phyloP scores from a whole-genome alignment of 2,329 filamentous ascomycete genomes.

The Penicillium decumbens region DNA sequence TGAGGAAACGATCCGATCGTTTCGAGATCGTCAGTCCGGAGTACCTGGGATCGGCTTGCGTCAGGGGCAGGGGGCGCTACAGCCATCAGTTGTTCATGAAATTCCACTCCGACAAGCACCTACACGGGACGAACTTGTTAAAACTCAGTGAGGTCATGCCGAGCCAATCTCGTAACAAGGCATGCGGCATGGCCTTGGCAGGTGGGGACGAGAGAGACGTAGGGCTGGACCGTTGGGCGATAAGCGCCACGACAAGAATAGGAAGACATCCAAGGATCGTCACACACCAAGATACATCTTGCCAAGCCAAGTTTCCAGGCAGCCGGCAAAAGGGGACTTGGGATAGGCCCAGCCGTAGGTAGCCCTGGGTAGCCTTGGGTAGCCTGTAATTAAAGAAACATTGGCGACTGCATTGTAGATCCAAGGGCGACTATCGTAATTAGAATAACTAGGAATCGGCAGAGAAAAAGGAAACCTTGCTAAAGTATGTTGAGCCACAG shows the following conservation, averaged over 20 bases:
- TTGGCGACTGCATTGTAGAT: background rate
- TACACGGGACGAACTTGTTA: background rate
- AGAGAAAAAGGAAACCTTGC: background rate
- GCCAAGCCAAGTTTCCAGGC: conserved; percentile 16
- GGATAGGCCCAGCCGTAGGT: conserved; percentile 11
- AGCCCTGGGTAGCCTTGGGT: too few species aligned
- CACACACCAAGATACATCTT: conserved; percentile 1
- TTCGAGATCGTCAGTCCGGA: background rate
- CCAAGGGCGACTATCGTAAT: conserved; percentile 1
- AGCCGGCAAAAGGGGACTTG: conserved; percentile 18
- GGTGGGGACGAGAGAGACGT: conserved; percentile 13
- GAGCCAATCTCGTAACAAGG: conserved; percentile 6
- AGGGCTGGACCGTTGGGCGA: conserved; percentile 20
- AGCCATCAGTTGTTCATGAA: background rate
- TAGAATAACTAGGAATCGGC: background rate
- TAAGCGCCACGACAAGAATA: conserved; percentile 6
- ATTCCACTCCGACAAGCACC: background rate
- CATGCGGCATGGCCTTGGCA: conserved; percentile 14
- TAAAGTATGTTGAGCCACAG: background rate
- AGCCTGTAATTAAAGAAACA: background rate
- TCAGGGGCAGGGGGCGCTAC: background rate
- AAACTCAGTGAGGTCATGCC: background rate
- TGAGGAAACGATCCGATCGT: background rate
- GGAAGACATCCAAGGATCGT: background rate
- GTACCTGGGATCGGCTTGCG: background rate